phyloP scores from a whole-genome alignment of 768 basidiomycete species.

The Psilocybe sp. region DNA sequence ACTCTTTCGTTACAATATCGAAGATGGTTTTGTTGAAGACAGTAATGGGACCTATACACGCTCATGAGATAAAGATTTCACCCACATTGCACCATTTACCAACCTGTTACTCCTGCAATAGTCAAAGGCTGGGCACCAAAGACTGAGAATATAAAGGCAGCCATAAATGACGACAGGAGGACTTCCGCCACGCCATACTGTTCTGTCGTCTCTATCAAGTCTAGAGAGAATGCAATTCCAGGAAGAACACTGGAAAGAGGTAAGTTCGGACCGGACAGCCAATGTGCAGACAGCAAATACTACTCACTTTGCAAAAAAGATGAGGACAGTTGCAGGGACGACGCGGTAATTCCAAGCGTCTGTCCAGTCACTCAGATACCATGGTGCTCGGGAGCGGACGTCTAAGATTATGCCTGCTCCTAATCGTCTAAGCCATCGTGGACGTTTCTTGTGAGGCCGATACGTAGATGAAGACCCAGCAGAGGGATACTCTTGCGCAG shows the following conservation, averaged over 20 bases:
- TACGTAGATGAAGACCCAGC: too few species aligned
- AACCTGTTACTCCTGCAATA: constrained; percentile 88
- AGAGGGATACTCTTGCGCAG: too few species aligned
- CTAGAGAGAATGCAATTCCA: constrained; percentile 88
- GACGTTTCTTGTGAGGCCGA: constrained; percentile 1
- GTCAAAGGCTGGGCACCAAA: constrained; percentile 90
- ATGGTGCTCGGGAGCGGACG: constrained; percentile 68
- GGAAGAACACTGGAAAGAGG: constrained; percentile 63
- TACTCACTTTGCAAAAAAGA: constrained; percentile 80
- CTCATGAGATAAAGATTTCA: not conserved
- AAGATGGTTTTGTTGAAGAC: constrained; percentile 91
- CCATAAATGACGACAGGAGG: constrained; percentile 81
- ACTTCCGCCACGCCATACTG: constrained; percentile 91
- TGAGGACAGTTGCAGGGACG: constrained; percentile 79
- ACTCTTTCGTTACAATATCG: constrained; percentile 58
- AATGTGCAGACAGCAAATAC: not conserved
- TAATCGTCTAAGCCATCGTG: constrained; percentile 30
- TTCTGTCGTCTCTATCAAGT: constrained; percentile 86
- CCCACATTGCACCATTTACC: not conserved
- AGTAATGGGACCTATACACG: constrained; percentile 77
- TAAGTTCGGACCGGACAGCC: not conserved
- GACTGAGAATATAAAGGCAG: constrained; percentile 82
- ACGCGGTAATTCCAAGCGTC: constrained; percentile 93
- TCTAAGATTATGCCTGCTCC: constrained; percentile 70
- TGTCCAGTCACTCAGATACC: constrained; percentile 84